Conservation (phyloP, 176 grass and related monocot genomes). For the Saccharum spontaneum region DNA sequence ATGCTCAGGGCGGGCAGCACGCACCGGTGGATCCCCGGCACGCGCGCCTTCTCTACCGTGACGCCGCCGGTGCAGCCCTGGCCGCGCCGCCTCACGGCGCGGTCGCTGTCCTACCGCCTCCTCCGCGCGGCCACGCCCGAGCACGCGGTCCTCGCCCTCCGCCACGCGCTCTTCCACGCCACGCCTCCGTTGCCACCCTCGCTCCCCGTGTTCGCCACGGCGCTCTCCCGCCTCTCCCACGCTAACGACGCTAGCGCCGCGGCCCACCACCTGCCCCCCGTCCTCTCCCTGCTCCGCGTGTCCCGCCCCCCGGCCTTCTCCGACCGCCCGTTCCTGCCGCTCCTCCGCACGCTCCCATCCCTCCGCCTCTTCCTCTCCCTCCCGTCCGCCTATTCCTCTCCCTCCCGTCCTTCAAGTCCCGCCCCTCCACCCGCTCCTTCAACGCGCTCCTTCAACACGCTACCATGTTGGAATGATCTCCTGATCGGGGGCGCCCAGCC, state of each 20-base stretch:
- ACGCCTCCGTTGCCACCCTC: conserved; percentile 16
- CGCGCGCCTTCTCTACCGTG: conserved; percentile 29
- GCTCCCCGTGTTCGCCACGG: conserved; percentile 37
- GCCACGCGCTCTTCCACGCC: conserved; percentile 48
- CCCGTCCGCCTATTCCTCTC: too few species aligned
- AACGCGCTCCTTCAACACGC: conserved; percentile 86
- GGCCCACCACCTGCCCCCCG: conserved; percentile 31
- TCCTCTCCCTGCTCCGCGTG: conserved; percentile 57
- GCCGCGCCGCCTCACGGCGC: conserved; percentile 42
- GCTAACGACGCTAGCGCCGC: background rate
- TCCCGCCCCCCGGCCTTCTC: conserved; percentile 45
- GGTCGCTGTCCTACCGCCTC: conserved; percentile 28
- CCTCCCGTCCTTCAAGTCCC: conserved; percentile 65
- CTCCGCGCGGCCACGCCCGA: conserved; percentile 35
- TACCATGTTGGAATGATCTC: too few species aligned
- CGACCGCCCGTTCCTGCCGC: conserved; percentile 57
- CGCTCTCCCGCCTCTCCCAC: conserved; percentile 40
- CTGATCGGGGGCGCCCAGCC: too few species aligned
- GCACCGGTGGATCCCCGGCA: background rate
- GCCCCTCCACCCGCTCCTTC: conserved; percentile 61
- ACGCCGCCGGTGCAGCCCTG: conserved; percentile 41
- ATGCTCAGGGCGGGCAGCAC: background rate
- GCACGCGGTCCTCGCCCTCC: conserved; percentile 34
- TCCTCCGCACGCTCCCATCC: conserved; percentile 55
- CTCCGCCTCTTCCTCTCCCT: conserved; percentile 76